Conservation (phyloP, 805 yeast species). For the Teunomyces cretensis region DNA sequence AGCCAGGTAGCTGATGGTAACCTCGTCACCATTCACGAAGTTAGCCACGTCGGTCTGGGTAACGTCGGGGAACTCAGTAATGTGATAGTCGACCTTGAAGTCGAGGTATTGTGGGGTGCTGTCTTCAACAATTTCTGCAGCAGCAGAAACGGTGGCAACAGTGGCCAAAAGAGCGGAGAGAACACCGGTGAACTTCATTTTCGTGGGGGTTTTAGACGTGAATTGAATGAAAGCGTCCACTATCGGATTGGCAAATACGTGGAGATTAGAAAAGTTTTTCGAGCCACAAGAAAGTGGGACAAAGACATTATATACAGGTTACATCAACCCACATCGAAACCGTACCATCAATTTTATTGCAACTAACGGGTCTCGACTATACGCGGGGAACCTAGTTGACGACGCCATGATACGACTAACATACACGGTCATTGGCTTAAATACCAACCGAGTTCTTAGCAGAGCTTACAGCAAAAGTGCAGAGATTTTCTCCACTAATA, state of each 20-base stretch:
- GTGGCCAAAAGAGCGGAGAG: constrained; percentile 7
- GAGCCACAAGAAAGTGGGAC: neutral
- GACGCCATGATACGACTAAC: neutral
- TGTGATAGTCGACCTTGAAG: constrained; percentile 48
- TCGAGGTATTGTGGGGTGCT: constrained; percentile 24
- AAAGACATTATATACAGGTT: neutral
- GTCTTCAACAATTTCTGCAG: constrained; percentile 10
- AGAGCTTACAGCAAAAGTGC: neutral
- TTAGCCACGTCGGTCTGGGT: constrained; percentile 41
- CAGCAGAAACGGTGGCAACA: constrained; percentile 10
- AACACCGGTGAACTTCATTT: constrained; percentile 7
- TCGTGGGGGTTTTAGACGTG: neutral
- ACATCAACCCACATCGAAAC: neutral
- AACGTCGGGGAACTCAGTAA: constrained; percentile 45
- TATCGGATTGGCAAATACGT: neutral
- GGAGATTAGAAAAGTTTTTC: constrained; percentile 3
- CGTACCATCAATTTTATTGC: neutral
- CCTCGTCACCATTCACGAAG: constrained; percentile 50
- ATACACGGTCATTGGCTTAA: neutral
- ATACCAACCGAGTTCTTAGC: neutral
- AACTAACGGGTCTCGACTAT: too few species aligned
- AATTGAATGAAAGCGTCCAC: neutral
- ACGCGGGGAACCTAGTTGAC: neutral
- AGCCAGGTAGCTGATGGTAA: constrained; percentile 52
- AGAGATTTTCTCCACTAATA: neutral